Evolutionary conservation across 495 filamentous ascomycete species (phyloP), one percentile per base, ranked within the genome.

Genomic region (Astrocystis sublimbata): DNA sequence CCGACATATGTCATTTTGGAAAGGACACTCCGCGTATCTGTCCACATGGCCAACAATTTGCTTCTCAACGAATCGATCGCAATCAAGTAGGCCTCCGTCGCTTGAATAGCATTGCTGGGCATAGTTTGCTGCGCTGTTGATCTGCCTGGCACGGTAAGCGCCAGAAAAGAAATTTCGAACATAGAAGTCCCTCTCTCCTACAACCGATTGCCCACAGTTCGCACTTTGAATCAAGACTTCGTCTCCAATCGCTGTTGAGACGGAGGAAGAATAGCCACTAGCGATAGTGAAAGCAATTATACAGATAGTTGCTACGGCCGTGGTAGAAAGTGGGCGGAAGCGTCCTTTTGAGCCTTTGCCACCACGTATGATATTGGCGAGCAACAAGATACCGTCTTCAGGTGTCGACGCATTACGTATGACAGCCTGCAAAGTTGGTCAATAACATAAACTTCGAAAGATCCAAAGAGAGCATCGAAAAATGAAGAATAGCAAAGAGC

Each of bases 21-120:
- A 59, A 4, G 56, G 56, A 19, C 56, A 59, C 9, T 10, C 12
- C 7, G 56, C 56, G 12, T 36, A 5, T 1, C 1, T 35, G 23
- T 59, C 17, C 6, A 59, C 40, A 4, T 9, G 8, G 4, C 26
- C 28, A 23, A 13, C 2, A 0, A 59, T 19, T 36, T n/a, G 15
- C 30, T 38, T 21, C 4, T n/a, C 24, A 49, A 26, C 9, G 17
- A 59, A 50, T 10, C 33, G 21, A 30, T 26, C 10, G 12, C 56
- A 59, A 33, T 38, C 31, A 35, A 59, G 56, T 15, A 50, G 24
- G 6, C 42, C 56, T 13, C 19, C 40, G 7, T 49, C 28, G 17
- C 12, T n/a, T 19, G 41, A 24, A 13, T 59, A 59, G 30, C 56
- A 59, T 17, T 59, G 41, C 30, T 49, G 56, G 28, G 56, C 56